phyloP scores from a whole-genome alignment of 345 rosid species.

The Acer campestre region DNA sequence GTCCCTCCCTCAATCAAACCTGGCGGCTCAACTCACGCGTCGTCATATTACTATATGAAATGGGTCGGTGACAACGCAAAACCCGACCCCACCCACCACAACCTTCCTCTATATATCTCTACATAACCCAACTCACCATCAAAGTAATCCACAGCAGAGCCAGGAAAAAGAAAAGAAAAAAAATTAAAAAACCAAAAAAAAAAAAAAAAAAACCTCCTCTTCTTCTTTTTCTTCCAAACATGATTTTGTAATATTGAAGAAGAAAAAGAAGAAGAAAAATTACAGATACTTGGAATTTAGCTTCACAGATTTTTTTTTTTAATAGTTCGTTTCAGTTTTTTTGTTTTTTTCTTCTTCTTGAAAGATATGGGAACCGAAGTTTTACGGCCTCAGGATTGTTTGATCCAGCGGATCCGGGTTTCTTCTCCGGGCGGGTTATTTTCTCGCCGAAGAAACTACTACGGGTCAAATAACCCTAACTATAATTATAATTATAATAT shows the following conservation, averaged over 20 bases:
- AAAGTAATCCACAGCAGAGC: not conserved
- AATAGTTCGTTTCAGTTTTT: not conserved
- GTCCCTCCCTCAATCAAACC: slow-evolving; percentile 6
- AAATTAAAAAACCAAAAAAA: not conserved
- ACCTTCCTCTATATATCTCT: not conserved
- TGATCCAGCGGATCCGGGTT: slow-evolving; percentile 45
- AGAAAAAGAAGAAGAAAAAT: slow-evolving; percentile 15
- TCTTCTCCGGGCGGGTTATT: slow-evolving; percentile 39
- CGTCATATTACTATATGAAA: not conserved
- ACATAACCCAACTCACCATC: fast-evolving
- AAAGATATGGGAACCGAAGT: slow-evolving; percentile 76
- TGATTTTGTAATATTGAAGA: not conserved
- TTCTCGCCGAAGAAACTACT: slow-evolving; percentile 50
- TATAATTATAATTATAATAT: not conserved
- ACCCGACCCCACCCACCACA: not conserved
- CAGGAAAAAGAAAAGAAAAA: too few species aligned
- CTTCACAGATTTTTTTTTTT: not conserved
- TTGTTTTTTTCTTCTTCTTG: not conserved
- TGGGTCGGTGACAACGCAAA: slow-evolving; percentile 7
- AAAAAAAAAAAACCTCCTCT: not conserved
- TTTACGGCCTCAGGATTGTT: slow-evolving; percentile 73
- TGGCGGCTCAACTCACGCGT: slow-evolving; percentile 13
- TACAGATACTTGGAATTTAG: not conserved
- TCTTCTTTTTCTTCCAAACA: not conserved
- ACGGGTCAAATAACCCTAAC: slow-evolving; percentile 21